phyloP scores from a whole-genome alignment of 306 rosid genomes.

The Carpinus fangiana region DNA sequence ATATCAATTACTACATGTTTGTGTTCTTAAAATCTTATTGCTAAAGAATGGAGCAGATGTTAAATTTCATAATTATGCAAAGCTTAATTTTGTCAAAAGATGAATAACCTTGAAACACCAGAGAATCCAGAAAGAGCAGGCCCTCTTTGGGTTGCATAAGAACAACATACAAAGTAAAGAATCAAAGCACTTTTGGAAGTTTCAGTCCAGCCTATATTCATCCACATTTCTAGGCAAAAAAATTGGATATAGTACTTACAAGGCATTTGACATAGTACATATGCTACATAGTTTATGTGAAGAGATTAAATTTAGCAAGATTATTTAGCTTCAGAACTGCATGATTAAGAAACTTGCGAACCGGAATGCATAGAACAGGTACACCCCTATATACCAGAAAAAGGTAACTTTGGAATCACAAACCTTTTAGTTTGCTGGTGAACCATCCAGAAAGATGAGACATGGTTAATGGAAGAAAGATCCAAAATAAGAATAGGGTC shows the following conservation, averaged over 20 bases:
- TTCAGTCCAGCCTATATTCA: background rate
- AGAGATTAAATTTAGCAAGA: background rate
- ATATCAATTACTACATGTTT: background rate
- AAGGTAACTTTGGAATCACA: constrained; percentile 17
- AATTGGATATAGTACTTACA: background rate
- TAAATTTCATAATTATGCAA: background rate
- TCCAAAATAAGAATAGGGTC: constrained; percentile 81
- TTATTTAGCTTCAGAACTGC: background rate
- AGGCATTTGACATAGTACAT: background rate
- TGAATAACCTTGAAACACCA: background rate
- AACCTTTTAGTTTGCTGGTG: constrained; percentile 84
- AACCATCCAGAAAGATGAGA: constrained; percentile 87
- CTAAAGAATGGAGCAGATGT: background rate
- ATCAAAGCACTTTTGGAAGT: background rate
- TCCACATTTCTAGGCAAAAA: constrained; percentile 8
- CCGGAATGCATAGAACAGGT: background rate
- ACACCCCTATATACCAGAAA: background rate
- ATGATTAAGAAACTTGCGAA: background rate
- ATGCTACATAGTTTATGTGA: background rate
- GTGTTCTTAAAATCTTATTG: background rate
- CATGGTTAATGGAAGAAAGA: constrained; percentile 62
- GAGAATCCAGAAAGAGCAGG: background rate
- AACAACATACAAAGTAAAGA: background rate
- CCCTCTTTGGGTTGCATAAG: no score
- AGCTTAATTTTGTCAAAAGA: background rate